A percentile compares a stretch with the other conserved stretches of the same genome.
These are phyloP conservation scores for Quercus parvula DNA, from an alignment of 306 rosid genomes.

Conservation along the genomic window DNA sequence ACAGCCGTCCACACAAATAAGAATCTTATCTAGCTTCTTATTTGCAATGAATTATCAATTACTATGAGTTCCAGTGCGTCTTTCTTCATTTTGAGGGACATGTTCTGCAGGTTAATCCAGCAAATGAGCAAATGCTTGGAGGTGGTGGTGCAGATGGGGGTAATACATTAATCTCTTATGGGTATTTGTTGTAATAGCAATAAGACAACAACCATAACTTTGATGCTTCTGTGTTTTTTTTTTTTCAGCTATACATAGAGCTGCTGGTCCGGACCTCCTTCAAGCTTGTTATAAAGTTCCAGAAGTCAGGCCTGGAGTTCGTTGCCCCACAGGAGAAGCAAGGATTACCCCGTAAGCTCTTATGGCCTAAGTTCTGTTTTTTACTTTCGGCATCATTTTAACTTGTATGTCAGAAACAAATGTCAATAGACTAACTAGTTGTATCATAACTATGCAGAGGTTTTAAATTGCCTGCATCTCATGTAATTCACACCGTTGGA, in stretches of 20 bases:
- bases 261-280: constrained; percentile 80
- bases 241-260: constrained; percentile 71
- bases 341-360: constrained; percentile 71
- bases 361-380: background rate
- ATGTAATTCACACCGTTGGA: constrained; percentile 84
- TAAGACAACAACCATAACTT: background rate
- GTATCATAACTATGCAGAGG: constrained; percentile 55
- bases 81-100: background rate
- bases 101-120: constrained; percentile 74
- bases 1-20: too few species aligned
- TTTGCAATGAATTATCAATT: background rate
- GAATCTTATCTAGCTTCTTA: background rate
- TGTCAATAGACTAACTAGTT: background rate
- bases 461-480: constrained; percentile 68
- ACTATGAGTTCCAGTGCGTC: background rate
- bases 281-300: constrained; percentile 67
- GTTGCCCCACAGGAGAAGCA: constrained; percentile 94
- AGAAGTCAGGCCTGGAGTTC: constrained; percentile 65
- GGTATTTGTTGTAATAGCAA: background rate
- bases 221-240: background rate
- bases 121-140: constrained; percentile 91
- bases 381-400: background rate
- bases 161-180: constrained; percentile 7
- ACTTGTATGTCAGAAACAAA: background rate
- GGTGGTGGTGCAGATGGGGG: constrained; percentile 98